Conservation (phyloP, 1,284 basidiomycete genomes). For the Gymnopus androsaceus region DNA sequence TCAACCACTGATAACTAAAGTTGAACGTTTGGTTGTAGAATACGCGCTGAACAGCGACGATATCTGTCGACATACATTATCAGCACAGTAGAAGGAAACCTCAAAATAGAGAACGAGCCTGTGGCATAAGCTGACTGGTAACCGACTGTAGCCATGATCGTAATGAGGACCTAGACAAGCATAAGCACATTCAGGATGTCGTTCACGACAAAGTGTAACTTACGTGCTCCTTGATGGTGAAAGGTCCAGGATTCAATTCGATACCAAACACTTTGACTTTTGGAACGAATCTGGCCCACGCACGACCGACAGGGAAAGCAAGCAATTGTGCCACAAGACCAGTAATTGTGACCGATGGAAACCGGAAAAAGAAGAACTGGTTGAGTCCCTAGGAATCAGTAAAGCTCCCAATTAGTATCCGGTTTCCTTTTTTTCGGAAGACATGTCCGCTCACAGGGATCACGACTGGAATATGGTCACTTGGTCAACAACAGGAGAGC, state of each 20-base stretch:
- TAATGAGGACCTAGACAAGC: constrained; percentile 36
- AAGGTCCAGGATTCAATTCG: constrained; percentile 69
- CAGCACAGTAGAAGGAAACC: too few relatives aligned
- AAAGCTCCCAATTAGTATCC: neutral
- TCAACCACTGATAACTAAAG: constrained; percentile 75
- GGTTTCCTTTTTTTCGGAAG: neutral
- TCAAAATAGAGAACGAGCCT: too few relatives aligned
- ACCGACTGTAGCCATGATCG: constrained; percentile 81
- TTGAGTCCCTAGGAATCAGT: constrained; percentile 35
- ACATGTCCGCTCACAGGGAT: constrained; percentile 6
- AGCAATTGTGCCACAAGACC: constrained; percentile 61
- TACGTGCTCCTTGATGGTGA: constrained; percentile 74
- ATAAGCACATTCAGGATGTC: constrained; percentile 27
- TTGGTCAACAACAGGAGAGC: neutral
- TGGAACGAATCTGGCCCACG: constrained; percentile 60
- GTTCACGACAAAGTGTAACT: constrained; percentile 28
- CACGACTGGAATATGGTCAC: constrained; percentile 17
- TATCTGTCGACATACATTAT: too few relatives aligned
- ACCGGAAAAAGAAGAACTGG: constrained; percentile 49
- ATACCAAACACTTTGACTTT: constrained; percentile 58
- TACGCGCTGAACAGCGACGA: constrained; percentile 74
- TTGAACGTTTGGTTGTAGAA: constrained; percentile 68
- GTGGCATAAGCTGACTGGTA: constrained; percentile 67
- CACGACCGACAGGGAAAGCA: constrained; percentile 63
- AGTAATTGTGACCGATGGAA: constrained; percentile 28